These are phyloP conservation scores for Lipomyces yamanashiensis DNA, from an alignment of 805 yeast genomes.

Conservation along the genomic window DNA sequence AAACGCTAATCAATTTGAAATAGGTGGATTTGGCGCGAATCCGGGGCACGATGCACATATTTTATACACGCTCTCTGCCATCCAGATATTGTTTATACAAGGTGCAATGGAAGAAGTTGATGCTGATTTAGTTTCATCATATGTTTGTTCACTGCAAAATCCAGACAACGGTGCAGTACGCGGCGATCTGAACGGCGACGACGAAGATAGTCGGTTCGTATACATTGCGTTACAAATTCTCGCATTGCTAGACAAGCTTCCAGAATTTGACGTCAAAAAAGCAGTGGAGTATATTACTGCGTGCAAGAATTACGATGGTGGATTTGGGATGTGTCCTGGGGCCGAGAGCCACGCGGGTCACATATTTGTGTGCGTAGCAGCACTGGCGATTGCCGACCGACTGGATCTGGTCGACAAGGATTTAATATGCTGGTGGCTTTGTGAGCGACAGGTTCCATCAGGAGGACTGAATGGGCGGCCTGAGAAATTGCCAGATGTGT, in stretches of 20 bases:
- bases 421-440: constrained; percentile 78
- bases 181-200: constrained; percentile 73
- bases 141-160: constrained; percentile 52
- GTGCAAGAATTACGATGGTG: constrained; percentile 94
- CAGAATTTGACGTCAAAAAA: constrained; percentile 54
- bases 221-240: constrained; percentile 79
- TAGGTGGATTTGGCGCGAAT: constrained; percentile 88
- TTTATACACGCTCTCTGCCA: constrained; percentile 79
- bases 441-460: constrained; percentile 81
- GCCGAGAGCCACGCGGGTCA: constrained; percentile 96
- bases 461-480: constrained; percentile 98
- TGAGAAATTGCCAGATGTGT: constrained; percentile 89
- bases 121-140: constrained; percentile 44
- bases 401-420: constrained; percentile 54
- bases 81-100: constrained; percentile 76
- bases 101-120: constrained; percentile 57
- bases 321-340: constrained; percentile 91
- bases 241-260: constrained; percentile 67
- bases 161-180: constrained; percentile 60
- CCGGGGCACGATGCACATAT: constrained; percentile 90
- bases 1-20: background rate
- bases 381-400: constrained; percentile 68
- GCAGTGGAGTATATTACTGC: constrained; percentile 66
- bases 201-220: constrained; percentile 88
- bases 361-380: constrained; percentile 81